Percentiles rank a stretch among this genome's conserved stretches.
Evolutionary conservation across 305 asterid genomes (phyloP).

Genomic region (Rubia tinctorum): DNA sequence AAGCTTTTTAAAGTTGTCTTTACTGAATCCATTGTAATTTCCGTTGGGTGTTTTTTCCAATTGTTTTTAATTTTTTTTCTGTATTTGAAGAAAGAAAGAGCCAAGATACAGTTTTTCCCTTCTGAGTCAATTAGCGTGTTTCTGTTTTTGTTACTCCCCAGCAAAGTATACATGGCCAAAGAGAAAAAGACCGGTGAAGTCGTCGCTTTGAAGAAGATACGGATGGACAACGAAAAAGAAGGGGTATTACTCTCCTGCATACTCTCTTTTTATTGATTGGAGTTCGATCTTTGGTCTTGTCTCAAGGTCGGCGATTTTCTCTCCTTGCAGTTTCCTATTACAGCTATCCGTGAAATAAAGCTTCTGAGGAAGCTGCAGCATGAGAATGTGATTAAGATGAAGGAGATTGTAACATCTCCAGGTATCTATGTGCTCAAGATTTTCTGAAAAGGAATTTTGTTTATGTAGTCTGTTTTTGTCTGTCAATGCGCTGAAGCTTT

Average conservation of each 20-base stretch:
- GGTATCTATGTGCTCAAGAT: slow-evolving; percentile 43
- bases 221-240: slow-evolving; percentile 98
- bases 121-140: not conserved
- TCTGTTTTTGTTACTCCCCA: slow-evolving; percentile 25
- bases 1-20: not conserved
- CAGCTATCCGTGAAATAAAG: slow-evolving; percentile 93
- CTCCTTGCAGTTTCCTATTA: slow-evolving; percentile 72
- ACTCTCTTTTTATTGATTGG: slow-evolving; percentile 5
- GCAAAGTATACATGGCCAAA: slow-evolving; percentile 93
- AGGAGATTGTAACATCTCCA: slow-evolving; percentile 95
- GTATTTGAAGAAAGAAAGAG: not conserved
- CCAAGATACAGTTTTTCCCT: not conserved
- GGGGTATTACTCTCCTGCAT: slow-evolving; percentile 59
- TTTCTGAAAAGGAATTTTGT: slow-evolving; percentile 14
- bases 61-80: not conserved
- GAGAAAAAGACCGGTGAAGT: slow-evolving; percentile 82
- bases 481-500: slow-evolving; percentile 15
- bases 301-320: not conserved
- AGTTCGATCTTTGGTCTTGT: not conserved
- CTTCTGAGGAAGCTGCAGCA: slow-evolving; percentile 89
- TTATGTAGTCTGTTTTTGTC: slow-evolving; percentile 10
- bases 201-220: slow-evolving; percentile 92
- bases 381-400: slow-evolving; percentile 81
- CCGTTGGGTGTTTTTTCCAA: not conserved
- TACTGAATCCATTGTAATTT: not conserved